Percentiles rank a stretch among this genome's conserved stretches.
phyloP scores from a whole-genome alignment of 495 filamentous ascomycete genomes.

The Talaromyces thailandensis region DNA sequence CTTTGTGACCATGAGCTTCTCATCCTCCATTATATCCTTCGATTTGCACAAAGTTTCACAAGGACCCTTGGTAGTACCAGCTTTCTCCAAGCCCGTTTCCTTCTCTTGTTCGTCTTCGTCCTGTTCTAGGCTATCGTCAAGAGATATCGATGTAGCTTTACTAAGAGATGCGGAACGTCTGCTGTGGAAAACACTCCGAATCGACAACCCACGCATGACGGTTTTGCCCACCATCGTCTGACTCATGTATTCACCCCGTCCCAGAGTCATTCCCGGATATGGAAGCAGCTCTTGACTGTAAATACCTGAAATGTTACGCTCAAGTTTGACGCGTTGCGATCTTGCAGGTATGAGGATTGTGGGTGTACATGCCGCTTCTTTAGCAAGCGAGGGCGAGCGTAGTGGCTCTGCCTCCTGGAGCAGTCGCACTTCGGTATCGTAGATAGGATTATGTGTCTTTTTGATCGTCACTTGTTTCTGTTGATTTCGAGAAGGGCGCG shows the following conservation, averaged over 20 bases:
- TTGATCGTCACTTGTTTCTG: slow-evolving; percentile 74
- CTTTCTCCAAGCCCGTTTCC: background rate
- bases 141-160: slow-evolving; percentile 7
- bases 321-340: slow-evolving; percentile 67
- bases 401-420: slow-evolving; percentile 20
- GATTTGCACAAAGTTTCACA: background rate
- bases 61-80: background rate
- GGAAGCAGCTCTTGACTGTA: slow-evolving; percentile 81
- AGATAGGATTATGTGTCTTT: slow-evolving; percentile 69
- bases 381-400: slow-evolving; percentile 12
- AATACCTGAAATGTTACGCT: slow-evolving; percentile 63
- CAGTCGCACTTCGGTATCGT: slow-evolving; percentile 23
- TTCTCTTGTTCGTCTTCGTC: background rate
- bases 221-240: slow-evolving; percentile 37
- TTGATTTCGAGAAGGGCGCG: slow-evolving; percentile 42
- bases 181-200: slow-evolving; percentile 19
- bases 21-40: background rate
- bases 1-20: background rate
- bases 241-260: slow-evolving; percentile 47
- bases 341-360: slow-evolving; percentile 51
- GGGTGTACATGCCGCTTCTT: slow-evolving; percentile 13
- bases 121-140: slow-evolving; percentile 14
- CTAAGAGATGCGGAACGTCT: slow-evolving; percentile 26
- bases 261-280: slow-evolving; percentile 72
- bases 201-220: slow-evolving; percentile 74